These are phyloP conservation scores for Gracilaria gracilis DNA, from an alignment of 23 red algal genomes.

Conservation along the genomic window DNA sequence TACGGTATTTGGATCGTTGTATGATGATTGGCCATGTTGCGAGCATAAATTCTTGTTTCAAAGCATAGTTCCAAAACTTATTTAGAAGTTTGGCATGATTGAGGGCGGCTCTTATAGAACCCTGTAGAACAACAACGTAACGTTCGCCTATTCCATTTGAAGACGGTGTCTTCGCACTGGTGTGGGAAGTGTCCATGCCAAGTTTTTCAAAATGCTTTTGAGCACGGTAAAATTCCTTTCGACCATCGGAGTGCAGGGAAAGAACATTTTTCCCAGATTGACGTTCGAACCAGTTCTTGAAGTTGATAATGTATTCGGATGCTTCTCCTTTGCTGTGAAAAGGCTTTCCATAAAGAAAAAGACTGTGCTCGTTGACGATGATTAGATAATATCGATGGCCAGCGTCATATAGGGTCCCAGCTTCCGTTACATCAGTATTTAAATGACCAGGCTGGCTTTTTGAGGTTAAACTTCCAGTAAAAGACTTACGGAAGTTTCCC, in stretches of 20 bases:
- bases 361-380: neutral
- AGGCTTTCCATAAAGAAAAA: neutral
- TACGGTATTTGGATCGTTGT: no score
- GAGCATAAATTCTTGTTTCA: no score
- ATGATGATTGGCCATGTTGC: neutral
- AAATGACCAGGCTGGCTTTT: neutral
- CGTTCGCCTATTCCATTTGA: neutral
- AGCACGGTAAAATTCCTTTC: neutral
- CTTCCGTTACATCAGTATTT: neutral
- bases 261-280: neutral
- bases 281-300: slow-evolving; percentile 6
- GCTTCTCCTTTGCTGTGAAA: neutral
- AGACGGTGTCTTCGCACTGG: neutral
- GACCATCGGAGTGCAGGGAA: neutral
- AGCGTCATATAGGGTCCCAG: neutral
- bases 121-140: neutral
- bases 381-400: neutral
- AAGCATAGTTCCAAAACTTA: neutral
- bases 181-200: neutral
- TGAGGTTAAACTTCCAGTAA: neutral
- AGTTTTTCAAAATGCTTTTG: neutral
- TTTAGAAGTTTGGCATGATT: neutral
- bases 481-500: slow-evolving; percentile 5
- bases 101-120: neutral
- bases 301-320: neutral